Conservation (phyloP, 148 eudicot genomes). For the Vaccinium darrowii region DNA sequence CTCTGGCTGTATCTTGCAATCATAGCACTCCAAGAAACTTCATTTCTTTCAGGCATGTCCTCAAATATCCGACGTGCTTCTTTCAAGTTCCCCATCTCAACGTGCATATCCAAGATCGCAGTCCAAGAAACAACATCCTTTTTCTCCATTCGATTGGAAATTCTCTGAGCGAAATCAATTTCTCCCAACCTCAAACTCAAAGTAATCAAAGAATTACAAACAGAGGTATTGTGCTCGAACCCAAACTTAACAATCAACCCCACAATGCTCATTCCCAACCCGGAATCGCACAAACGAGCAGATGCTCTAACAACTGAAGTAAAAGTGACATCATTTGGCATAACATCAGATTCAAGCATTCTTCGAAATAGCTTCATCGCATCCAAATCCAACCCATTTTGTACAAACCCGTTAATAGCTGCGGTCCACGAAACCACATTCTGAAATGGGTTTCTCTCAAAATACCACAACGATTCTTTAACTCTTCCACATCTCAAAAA, state of each 20-base stretch:
- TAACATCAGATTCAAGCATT: conserved; percentile 37
- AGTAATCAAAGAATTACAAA: conserved; percentile 46
- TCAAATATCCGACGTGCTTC: conserved; percentile 55
- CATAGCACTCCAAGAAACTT: conserved; percentile 62
- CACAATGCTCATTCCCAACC: conserved; percentile 40
- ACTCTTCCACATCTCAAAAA: conserved; percentile 38
- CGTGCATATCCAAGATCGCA: conserved; percentile 49
- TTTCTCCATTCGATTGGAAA: conserved; percentile 38
- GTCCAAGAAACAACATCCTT: conserved; percentile 67
- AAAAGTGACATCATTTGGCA: conserved; percentile 52
- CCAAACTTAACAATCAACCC: conserved; percentile 42
- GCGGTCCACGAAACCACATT: conserved; percentile 44
- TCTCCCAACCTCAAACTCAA: conserved; percentile 39
- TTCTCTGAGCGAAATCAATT: conserved; percentile 33
- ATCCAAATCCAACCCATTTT: conserved; percentile 37
- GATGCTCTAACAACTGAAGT: conserved; percentile 43
- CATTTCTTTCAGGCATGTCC: conserved; percentile 54
- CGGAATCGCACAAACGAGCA: conserved; percentile 28
- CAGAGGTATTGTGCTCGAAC: conserved; percentile 35
- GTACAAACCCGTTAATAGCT: conserved; percentile 41
- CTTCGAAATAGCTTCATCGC: conserved; percentile 32
- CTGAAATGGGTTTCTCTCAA: conserved; percentile 37
- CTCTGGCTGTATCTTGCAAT: conserved; percentile 51
- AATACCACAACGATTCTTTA: conserved; percentile 35
- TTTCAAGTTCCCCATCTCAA: conserved; percentile 38